These are phyloP conservation scores for Chalaropsis thielavioides DNA, from an alignment of 2,329 filamentous ascomycete species.

Conservation along the genomic window DNA sequence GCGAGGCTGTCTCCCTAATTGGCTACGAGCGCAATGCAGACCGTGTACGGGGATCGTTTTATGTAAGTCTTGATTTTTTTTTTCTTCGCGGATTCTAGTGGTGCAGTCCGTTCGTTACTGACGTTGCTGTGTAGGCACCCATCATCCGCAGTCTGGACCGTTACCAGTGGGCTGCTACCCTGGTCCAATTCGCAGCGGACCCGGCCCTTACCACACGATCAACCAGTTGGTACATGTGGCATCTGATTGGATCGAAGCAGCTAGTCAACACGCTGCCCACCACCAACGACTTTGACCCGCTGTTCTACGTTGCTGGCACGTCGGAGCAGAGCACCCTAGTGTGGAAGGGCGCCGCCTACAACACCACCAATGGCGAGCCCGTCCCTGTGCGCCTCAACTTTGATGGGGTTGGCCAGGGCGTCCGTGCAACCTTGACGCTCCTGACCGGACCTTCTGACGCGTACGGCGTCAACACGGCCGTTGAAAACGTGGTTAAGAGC, in stretches of 20 bases:
- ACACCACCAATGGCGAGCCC: slow-evolving; percentile 31
- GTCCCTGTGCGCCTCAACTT: slow-evolving; percentile 34
- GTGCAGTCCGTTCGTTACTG: background rate
- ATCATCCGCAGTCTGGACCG: slow-evolving; percentile 36
- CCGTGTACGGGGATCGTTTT: slow-evolving; percentile 39
- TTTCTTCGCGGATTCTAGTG: background rate
- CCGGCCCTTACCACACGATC: slow-evolving; percentile 34
- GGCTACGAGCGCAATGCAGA: slow-evolving; percentile 52
- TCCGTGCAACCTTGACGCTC: slow-evolving; percentile 31
- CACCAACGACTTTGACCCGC: slow-evolving; percentile 29
- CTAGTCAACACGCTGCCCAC: slow-evolving; percentile 35
- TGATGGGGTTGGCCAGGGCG: slow-evolving; percentile 29
- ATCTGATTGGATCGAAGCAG: slow-evolving; percentile 33
- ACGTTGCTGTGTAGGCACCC: slow-evolving; percentile 25
- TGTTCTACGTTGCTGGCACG: slow-evolving; percentile 37
- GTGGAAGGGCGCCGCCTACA: slow-evolving; percentile 40
- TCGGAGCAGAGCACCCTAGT: slow-evolving; percentile 30
- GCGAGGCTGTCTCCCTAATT: slow-evolving; percentile 50
- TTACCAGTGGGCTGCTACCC: slow-evolving; percentile 39
- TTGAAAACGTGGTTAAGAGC: slow-evolving; percentile 36
- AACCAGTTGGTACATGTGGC: slow-evolving; percentile 37
- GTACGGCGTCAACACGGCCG: slow-evolving; percentile 31
- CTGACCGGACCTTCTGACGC: slow-evolving; percentile 31
- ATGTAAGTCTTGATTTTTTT: slow-evolving; percentile 21
- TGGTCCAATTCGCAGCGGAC: slow-evolving; percentile 35